phyloP scores from a whole-genome alignment of 208 protist species.

The Acanthamoeba sp. region DNA sequence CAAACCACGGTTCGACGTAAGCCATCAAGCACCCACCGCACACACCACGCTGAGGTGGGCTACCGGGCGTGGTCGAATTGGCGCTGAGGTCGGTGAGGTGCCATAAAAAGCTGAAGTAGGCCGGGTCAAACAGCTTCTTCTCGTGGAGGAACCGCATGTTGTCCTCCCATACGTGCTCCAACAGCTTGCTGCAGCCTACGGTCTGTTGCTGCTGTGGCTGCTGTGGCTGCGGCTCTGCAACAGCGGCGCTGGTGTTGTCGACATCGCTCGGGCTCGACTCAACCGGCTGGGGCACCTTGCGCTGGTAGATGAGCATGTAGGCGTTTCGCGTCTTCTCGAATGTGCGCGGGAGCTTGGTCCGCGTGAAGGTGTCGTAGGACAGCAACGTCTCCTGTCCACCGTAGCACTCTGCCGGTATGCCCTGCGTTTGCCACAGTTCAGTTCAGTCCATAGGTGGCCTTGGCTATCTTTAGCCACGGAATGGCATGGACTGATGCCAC shows the following conservation, averaged over 20 bases:
- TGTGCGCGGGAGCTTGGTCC: background rate
- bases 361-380: conserved; percentile 77
- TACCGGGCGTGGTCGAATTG: background rate
- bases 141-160: conserved; percentile 61
- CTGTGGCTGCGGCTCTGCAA: background rate
- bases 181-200: conserved; percentile 26
- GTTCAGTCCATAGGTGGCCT: too few relatives aligned
- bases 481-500: too few relatives aligned
- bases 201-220: background rate
- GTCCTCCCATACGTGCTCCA: conserved; percentile 59
- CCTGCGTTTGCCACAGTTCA: background rate
- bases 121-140: conserved; percentile 54
- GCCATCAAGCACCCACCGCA: background rate
- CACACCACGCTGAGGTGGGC: background rate
- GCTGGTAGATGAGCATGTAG: conserved; percentile 87
- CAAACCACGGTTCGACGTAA: too few relatives aligned
- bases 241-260: background rate
- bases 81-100: conserved; percentile 45
- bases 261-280: background rate
- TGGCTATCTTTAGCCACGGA: too few relatives aligned
- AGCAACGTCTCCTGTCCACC: conserved; percentile 83
- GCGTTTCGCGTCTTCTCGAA: conserved; percentile 82
- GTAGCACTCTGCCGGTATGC: conserved; percentile 81
- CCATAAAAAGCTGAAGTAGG: conserved; percentile 71
- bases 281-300: conserved; percentile 46